Percentiles rank a stretch among this genome's conserved stretches.
phyloP scores from a whole-genome alignment of 768 basidiomycete species.

The Boletus sp. region DNA sequence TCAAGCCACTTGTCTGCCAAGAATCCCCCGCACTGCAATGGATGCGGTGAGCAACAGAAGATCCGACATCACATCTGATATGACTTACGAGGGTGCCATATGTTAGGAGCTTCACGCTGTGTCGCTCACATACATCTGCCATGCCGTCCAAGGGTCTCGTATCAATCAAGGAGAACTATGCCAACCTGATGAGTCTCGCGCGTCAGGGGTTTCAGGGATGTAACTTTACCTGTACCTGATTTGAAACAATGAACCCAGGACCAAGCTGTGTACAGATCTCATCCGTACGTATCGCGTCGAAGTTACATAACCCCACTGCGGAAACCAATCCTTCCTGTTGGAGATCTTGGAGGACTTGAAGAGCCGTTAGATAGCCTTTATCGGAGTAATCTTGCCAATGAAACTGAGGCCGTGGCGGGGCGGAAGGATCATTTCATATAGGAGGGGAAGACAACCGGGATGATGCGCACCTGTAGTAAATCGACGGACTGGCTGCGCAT shows the following conservation, averaged over 20 bases:
- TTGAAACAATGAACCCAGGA: constrained; percentile 68
- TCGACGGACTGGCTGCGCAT: constrained; percentile 62
- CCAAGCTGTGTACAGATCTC: constrained; percentile 78
- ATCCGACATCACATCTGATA: not conserved
- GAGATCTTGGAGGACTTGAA: constrained; percentile 56
- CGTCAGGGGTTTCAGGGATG: not conserved
- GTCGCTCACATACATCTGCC: constrained; percentile 71
- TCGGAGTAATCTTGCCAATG: constrained; percentile 74
- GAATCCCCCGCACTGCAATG: constrained; percentile 74
- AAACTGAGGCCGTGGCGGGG: constrained; percentile 43
- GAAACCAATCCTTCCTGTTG: constrained; percentile 56
- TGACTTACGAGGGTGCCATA: constrained; percentile 73
- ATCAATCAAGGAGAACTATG: constrained; percentile 79
- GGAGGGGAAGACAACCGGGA: not conserved
- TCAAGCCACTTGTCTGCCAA: constrained; percentile 74
- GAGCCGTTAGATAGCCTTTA: constrained; percentile 44
- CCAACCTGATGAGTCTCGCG: constrained; percentile 7
- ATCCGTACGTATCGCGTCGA: constrained; percentile 69
- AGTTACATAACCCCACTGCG: constrained; percentile 76
- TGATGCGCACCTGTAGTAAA: constrained; percentile 59
- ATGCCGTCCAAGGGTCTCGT: constrained; percentile 73
- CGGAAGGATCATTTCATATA: not conserved
- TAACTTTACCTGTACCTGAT: constrained; percentile 71
- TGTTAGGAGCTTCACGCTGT: constrained; percentile 70
- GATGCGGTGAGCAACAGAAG: constrained; percentile 1